A percentile compares a stretch with the other conserved stretches of the same genome.
Conservation (phyloP, 495 filamentous ascomycete species). For the Lineolata rhizophorae region DNA sequence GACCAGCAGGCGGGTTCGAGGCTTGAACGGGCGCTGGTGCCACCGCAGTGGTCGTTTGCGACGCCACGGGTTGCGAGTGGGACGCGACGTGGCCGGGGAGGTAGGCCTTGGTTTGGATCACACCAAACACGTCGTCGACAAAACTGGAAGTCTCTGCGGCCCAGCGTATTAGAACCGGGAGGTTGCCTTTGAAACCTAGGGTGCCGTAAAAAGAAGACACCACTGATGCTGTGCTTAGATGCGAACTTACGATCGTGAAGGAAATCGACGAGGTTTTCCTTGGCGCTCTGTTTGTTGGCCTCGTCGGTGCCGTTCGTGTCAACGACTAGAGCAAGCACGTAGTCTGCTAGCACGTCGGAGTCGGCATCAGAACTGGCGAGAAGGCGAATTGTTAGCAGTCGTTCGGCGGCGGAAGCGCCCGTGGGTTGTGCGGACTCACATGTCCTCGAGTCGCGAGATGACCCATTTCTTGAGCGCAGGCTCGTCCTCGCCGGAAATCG, state of each 20-base stretch:
- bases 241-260: constrained; percentile 46
- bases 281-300: constrained; percentile 48
- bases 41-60: constrained; percentile 13
- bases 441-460: constrained; percentile 72
- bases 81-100: too few species aligned
- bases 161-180: too few species aligned
- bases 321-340: constrained; percentile 73
- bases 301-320: constrained; percentile 62
- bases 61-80: constrained; percentile 17
- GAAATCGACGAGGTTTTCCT: constrained; percentile 71
- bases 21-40: too few species aligned
- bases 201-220: background rate
- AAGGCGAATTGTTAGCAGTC: constrained; percentile 1
- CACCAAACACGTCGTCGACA: constrained; percentile 67
- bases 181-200: too few species aligned
- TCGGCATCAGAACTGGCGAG: constrained; percentile 71
- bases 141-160: constrained; percentile 47
- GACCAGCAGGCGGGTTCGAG: constrained; percentile 20
- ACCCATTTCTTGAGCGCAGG: constrained; percentile 69
- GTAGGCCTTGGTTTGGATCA: constrained; percentile 41
- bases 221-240: too few species aligned
- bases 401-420: background rate
- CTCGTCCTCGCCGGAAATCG: constrained; percentile 55
- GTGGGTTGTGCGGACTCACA: constrained; percentile 30
- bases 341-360: constrained; percentile 85